Conservation (phyloP, 208 protist species). For the Leishmania aethiopica region DNA sequence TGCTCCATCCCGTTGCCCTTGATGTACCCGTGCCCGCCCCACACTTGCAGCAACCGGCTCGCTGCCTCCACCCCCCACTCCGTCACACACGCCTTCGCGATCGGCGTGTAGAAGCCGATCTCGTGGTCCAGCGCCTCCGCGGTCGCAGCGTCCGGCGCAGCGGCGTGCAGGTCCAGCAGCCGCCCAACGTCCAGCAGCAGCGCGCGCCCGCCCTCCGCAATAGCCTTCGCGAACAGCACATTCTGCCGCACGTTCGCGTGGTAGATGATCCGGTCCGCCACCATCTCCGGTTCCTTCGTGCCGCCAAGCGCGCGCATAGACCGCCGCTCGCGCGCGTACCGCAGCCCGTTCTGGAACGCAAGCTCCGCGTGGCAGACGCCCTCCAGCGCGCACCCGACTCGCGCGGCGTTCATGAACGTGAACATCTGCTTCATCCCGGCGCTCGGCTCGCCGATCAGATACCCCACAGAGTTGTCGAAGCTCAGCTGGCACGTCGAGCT, state of each 20-base stretch:
- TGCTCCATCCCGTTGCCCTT: conserved; percentile 85
- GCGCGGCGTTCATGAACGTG: conserved; percentile 90
- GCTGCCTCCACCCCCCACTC: conserved; percentile 80
- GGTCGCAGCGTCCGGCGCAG: conserved; percentile 22
- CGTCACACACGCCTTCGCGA: conserved; percentile 84
- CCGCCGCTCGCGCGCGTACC: conserved; percentile 73
- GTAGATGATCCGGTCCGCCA: conserved; percentile 66
- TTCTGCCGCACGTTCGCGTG: conserved; percentile 86
- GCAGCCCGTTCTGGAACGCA: conserved; percentile 83
- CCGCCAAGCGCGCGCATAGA: conserved; percentile 72
- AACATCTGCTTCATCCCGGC: conserved; percentile 91
- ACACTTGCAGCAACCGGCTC: conserved; percentile 66
- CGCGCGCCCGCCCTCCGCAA: conserved; percentile 83
- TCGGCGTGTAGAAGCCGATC: conserved; percentile 88
- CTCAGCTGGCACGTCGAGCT: conserved; percentile 79
- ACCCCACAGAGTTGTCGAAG: conserved; percentile 86
- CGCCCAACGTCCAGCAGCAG: conserved; percentile 77
- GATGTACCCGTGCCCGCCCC: conserved; percentile 83
- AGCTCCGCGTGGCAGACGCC: conserved; percentile 82
- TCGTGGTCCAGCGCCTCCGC: conserved; percentile 56
- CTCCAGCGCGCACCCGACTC: conserved; percentile 77
- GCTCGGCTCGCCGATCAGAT: conserved; percentile 82
- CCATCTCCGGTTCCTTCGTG: conserved; percentile 52
- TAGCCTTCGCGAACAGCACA: conserved; percentile 80
- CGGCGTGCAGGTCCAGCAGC: conserved; percentile 59